These are phyloP conservation scores for Globisporangium paddicum DNA, from an alignment of 352 stramenopile species.

Conservation along the genomic window DNA sequence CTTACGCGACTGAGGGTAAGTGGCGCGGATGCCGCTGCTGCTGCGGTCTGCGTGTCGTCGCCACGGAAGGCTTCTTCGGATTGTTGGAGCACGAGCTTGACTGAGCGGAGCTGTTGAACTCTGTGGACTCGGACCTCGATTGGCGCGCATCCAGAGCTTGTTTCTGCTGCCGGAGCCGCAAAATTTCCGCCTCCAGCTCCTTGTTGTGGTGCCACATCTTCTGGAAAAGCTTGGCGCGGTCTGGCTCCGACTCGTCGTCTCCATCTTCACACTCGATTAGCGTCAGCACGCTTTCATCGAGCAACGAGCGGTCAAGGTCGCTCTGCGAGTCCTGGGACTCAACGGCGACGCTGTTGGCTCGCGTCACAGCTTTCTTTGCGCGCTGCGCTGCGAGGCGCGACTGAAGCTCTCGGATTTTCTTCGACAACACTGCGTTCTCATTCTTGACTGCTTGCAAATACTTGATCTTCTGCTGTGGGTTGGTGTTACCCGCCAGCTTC, in stretches of 20 bases:
- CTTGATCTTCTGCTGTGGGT: slow-evolving; percentile 69
- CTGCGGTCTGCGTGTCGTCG: background rate
- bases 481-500: slow-evolving; percentile 50
- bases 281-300: slow-evolving; percentile 18
- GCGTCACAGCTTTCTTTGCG: slow-evolving; percentile 8
- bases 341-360: background rate
- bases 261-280: slow-evolving; percentile 16
- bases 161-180: slow-evolving; percentile 37
- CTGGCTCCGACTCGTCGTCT: slow-evolving; percentile 21
- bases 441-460: slow-evolving; percentile 69
- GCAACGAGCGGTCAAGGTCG: slow-evolving; percentile 7
- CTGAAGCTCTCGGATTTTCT: slow-evolving; percentile 58
- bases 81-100: background rate
- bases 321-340: slow-evolving; percentile 12
- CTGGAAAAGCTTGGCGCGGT: slow-evolving; percentile 36
- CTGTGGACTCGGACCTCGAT: background rate
- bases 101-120: background rate
- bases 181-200: slow-evolving; percentile 40
- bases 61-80: background rate
- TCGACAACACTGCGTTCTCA: slow-evolving; percentile 47
- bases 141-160: slow-evolving; percentile 4
- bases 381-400: slow-evolving; percentile 26
- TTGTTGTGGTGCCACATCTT: slow-evolving; percentile 49
- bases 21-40: background rate
- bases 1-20: background rate